Percentiles rank a stretch among this genome's conserved stretches.
Evolutionary conservation across 2,329 filamentous ascomycete genomes (phyloP).

Genomic region (Trichoderma harzianum): DNA sequence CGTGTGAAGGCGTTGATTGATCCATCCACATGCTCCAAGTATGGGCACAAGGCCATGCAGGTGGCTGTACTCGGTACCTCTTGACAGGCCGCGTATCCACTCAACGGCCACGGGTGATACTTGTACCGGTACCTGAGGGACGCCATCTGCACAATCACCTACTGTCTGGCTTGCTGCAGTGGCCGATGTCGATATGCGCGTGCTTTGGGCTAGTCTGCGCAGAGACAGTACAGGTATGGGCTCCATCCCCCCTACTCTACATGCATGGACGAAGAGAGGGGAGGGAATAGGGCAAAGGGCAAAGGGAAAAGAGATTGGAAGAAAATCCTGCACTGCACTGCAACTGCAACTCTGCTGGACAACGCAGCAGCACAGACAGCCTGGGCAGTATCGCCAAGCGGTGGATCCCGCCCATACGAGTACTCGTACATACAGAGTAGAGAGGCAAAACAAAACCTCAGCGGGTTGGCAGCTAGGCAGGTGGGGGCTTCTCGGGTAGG

Average conservation of each 20-base stretch:
- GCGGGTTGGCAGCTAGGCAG: background rate
- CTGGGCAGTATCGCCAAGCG: background rate
- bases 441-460: background rate
- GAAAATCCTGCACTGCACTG: background rate
- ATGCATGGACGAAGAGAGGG: background rate
- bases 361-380: background rate
- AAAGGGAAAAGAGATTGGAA: background rate
- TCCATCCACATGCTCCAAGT: background rate
- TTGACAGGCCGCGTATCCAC: background rate
- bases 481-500: conserved; percentile 3
- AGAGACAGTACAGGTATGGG: background rate
- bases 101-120: background rate
- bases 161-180: background rate
- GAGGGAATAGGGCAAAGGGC: background rate
- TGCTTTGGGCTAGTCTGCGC: background rate
- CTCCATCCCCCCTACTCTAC: background rate
- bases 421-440: background rate
- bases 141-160: background rate
- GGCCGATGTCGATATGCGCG: conserved; percentile 11
- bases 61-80: background rate
- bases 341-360: background rate
- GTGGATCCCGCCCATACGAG: background rate
- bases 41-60: background rate
- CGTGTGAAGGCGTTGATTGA: background rate
- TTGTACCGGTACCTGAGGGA: background rate